Evolutionary conservation across 345 rosid genomes (phyloP).

Genomic region (Bretschneidera sinensis): DNA sequence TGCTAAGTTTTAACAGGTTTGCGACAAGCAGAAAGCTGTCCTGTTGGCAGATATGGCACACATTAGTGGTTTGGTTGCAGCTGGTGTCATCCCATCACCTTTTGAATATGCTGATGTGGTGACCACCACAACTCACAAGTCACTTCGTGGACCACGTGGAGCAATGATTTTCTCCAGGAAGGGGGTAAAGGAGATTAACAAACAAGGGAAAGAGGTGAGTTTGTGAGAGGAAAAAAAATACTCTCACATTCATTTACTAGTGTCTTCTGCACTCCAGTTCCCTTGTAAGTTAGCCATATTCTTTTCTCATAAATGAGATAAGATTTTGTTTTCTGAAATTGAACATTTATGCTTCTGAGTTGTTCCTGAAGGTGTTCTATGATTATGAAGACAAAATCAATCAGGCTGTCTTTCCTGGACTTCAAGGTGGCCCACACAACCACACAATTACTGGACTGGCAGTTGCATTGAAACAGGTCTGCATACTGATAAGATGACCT

Average conservation of each 20-base stretch:
- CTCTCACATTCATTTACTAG: no score
- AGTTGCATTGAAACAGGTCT: slow-evolving; percentile 90
- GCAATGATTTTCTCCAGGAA: slow-evolving; percentile 99
- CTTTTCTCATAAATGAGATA: no score
- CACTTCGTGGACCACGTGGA: slow-evolving; percentile 99
- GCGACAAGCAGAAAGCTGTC: slow-evolving; percentile 93
- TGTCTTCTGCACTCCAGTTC: neutral
- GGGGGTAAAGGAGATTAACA: slow-evolving; percentile 86
- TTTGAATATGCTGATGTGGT: slow-evolving; percentile 97
- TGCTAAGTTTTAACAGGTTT: slow-evolving; percentile 55
- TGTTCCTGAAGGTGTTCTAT: slow-evolving; percentile 59
- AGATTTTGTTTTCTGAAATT: neutral
- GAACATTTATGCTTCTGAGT: neutral
- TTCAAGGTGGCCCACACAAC: slow-evolving; percentile 99
- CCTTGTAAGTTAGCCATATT: no score
- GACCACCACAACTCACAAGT: slow-evolving; percentile 98
- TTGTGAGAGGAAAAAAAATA: slow-evolving; percentile 7
- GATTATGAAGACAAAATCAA: slow-evolving; percentile 96
- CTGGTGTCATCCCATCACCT: slow-evolving; percentile 96
- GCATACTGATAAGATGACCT: neutral
- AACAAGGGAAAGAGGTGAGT: slow-evolving; percentile 89
- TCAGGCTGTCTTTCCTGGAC: slow-evolving; percentile 98
- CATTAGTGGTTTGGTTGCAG: slow-evolving; percentile 96
- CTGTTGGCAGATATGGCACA: slow-evolving; percentile 99
- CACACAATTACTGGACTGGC: slow-evolving; percentile 97